These are phyloP conservation scores for Aspergillus ostianus DNA, from an alignment of 495 filamentous ascomycete genomes.

Conservation along the genomic window DNA sequence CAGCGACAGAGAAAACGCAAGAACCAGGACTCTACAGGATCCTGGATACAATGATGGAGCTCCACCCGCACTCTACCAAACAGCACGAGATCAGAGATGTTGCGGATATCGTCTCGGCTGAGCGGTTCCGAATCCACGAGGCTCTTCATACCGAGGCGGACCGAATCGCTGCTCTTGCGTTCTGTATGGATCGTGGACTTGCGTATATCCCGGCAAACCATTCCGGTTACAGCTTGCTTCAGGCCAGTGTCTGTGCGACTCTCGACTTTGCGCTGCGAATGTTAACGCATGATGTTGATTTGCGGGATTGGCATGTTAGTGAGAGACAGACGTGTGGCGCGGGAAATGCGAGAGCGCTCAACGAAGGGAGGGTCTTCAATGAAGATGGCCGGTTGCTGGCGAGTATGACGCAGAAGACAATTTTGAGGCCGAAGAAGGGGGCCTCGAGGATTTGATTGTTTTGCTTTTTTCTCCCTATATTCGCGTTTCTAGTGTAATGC, in stretches of 20 bases:
- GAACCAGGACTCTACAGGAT: constrained; percentile 5
- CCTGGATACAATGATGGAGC: constrained; percentile 2
- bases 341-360: constrained; percentile 18
- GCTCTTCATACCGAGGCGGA: constrained; percentile 14
- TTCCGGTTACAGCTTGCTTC: constrained; percentile 10
- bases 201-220: constrained; percentile 20
- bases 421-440: constrained; percentile 11
- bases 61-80: neutral
- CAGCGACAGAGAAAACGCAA: too few species aligned
- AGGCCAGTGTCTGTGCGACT: constrained; percentile 19
- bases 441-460: too few species aligned
- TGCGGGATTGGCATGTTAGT: constrained; percentile 13
- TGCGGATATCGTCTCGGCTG: constrained; percentile 4
- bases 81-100: neutral
- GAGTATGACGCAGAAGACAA: constrained; percentile 21
- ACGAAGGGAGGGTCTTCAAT: constrained; percentile 17
- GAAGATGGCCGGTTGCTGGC: constrained; percentile 13
- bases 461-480: too few species aligned
- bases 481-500: too few species aligned
- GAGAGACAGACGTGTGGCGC: constrained; percentile 16
- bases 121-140: constrained; percentile 13
- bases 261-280: constrained; percentile 21
- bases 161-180: constrained; percentile 19
- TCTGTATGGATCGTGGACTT: constrained; percentile 20
- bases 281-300: constrained; percentile 8